Base-by-base conservation (phyloP, 805 yeast genomes). In the Saturnispora gosingensis region DNA sequence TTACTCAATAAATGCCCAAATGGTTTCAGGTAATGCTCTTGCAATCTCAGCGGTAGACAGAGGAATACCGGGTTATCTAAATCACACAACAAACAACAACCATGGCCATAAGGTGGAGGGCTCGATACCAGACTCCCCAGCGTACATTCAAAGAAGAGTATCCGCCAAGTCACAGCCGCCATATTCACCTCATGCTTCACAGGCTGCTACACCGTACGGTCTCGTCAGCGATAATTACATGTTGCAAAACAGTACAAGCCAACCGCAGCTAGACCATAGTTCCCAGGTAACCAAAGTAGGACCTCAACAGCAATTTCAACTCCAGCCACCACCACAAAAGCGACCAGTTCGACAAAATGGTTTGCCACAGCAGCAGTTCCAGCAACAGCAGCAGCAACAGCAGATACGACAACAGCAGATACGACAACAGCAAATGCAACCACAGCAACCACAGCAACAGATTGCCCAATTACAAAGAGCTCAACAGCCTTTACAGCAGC, bases 401-500 rank as follows among this genome's bases (percentile, higher is more conserved):
- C 52, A 44, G 15, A 61, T 48, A 18, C 46, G 48, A 38, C 55
- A 39, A 20, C 56, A 46, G 49, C 57, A 45, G 9, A 52, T n/a
- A 30, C 52, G 35, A 20, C 49, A 43, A 16, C 52, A 25, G 4
- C 56, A 44, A 24, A 52, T 30, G 24, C 51, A 49, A 15, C 53
- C 47, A 11, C 58, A 47, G 3, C 54, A 34, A 22, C 56, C 49
- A 28, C 54, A 45, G 15, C 55, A 45, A 16, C 55, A 48, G 13
- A 51, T 20, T 3, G 51, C 40, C 38, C 55, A 27, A n/a, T 52
- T 43, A 18, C 47, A 45, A 10, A 57, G 24, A 8, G 42, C 34
- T 11, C 59, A 57, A 15, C 60, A 53, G 34, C 59, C 54, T 25
- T 50, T 50, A 43, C 56, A 43, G 24, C 53, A 54, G 53, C 58